Base-by-base conservation (phyloP, 2,329 filamentous ascomycete species). In the Pezizomycotina sp. region DNA sequence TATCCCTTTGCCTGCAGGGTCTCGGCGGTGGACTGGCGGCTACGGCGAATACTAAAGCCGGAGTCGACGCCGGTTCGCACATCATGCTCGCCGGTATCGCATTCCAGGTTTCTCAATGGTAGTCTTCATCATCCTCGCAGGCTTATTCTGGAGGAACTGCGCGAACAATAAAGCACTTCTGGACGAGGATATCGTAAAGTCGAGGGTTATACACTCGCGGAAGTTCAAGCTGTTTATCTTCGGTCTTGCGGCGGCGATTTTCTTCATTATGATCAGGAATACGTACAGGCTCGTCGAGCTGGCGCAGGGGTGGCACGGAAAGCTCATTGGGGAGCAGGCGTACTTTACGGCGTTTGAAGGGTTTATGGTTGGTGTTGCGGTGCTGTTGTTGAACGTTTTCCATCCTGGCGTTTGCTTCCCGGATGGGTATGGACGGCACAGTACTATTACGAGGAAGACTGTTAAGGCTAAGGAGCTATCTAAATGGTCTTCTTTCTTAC, bases 231-330 rank as follows among this genome's bases (percentile, higher is more conserved):
- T 59, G 6, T 75, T 74, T 53, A 53, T 72, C 4, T 50, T 48
- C n/a, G 67, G 65, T 8, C 59, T 76, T 12, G 51, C 57, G 1
- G 52, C 76, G 2, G 63, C 71, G 2, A 72, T 71, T 13, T 34
- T 76, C 8, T 65, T 63, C 48, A 71, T 80, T 49, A 66, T 77
- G 44, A 20, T 36, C 2, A 33, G 75, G 7, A 72, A 67, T 46
- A 65, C 70, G 27, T 79, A 71, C 55, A 65, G 74, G 37, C 66
- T 75, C 15, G 67, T 66, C 1, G 74, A 79, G 60, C 57, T 79
- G 43, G 68, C 64, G 47, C 60, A 65, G 32, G 74, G 74, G 1
- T 80, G 71, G 65, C 56, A 51, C 2, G 71, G 72, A 1, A 55
- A 62, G 23, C 54, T 78, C 47, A 73, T 74, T 50, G 56, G 52